A percentile compares a stretch with the other conserved stretches of the same genome.
These are phyloP conservation scores for Crassisporium funariophilum DNA, from an alignment of 768 basidiomycete genomes.

Conservation along the genomic window DNA sequence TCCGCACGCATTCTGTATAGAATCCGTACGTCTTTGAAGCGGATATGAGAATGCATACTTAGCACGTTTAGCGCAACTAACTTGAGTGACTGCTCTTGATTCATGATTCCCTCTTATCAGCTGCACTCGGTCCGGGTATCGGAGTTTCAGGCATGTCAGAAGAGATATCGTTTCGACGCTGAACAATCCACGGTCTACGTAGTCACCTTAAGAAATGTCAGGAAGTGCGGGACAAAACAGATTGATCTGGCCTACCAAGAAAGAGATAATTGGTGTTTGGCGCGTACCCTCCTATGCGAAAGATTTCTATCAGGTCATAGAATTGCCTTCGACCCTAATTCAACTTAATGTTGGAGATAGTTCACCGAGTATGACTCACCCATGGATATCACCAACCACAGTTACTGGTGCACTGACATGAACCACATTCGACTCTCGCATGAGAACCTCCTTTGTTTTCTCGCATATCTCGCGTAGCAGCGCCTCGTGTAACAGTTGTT, in stretches of 20 bases:
- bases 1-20: constrained; percentile 96
- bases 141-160: constrained; percentile 92
- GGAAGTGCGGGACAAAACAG: constrained; percentile 6
- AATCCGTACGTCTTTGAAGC: constrained; percentile 89
- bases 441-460: constrained; percentile 98
- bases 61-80: constrained; percentile 42
- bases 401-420: constrained; percentile 97
- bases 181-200: constrained; percentile 97
- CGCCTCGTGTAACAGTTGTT: constrained; percentile 94
- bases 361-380: constrained; percentile 59
- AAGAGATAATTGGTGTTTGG: constrained; percentile 99
- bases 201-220: constrained; percentile 71
- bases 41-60: constrained; percentile 26
- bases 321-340: constrained; percentile 80
- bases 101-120: constrained; percentile 98
- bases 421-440: constrained; percentile 98
- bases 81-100: constrained; percentile 96
- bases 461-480: constrained; percentile 98
- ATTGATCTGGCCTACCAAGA: constrained; percentile 63
- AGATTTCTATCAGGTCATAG: constrained; percentile 98
- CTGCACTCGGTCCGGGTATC: constrained; percentile 96
- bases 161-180: constrained; percentile 99
- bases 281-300: constrained; percentile 96
- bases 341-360: constrained; percentile 29
- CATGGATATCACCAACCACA: constrained; percentile 98